Evolutionary conservation across 2,329 filamentous ascomycete species (phyloP).

Genomic region (Bertia moriformis): DNA sequence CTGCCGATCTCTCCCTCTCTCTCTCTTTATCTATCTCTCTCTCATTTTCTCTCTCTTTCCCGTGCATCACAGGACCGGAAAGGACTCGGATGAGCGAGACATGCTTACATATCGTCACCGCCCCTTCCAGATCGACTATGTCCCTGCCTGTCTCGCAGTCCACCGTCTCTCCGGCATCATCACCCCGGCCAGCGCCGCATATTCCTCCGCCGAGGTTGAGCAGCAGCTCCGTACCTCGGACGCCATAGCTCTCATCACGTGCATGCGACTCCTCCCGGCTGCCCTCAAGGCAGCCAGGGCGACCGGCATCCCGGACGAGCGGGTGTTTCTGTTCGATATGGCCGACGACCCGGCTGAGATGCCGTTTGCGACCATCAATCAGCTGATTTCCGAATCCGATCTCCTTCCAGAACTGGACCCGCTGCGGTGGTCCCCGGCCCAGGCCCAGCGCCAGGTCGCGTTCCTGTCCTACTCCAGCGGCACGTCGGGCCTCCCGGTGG

Average conservation of each 20-base stretch:
- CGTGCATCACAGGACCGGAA: conserved; percentile 1
- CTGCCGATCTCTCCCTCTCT: conserved; percentile 1
- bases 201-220: conserved; percentile 54
- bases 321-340: conserved; percentile 54
- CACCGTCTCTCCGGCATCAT: conserved; percentile 63
- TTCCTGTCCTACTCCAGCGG: conserved; percentile 16
- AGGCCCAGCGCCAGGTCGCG: conserved; percentile 22
- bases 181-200: conserved; percentile 62
- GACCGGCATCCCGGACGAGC: conserved; percentile 42
- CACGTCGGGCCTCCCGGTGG: conserved; percentile 9
- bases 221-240: conserved; percentile 58
- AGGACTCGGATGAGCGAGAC: neutral
- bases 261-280: conserved; percentile 46
- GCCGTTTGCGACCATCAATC: conserved; percentile 42
- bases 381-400: conserved; percentile 39
- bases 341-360: conserved; percentile 25
- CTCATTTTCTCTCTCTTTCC: conserved; percentile 2
- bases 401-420: conserved; percentile 31
- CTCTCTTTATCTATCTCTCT: no score
- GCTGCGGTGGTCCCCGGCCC: conserved; percentile 20
- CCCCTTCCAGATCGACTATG: conserved; percentile 49
- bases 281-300: conserved; percentile 50
- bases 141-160: conserved; percentile 59
- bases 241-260: conserved; percentile 60
- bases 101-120: no score